These are phyloP conservation scores for Colletotrichum sp. DNA, from an alignment of 2,329 filamentous ascomycete species.

Conservation along the genomic window DNA sequence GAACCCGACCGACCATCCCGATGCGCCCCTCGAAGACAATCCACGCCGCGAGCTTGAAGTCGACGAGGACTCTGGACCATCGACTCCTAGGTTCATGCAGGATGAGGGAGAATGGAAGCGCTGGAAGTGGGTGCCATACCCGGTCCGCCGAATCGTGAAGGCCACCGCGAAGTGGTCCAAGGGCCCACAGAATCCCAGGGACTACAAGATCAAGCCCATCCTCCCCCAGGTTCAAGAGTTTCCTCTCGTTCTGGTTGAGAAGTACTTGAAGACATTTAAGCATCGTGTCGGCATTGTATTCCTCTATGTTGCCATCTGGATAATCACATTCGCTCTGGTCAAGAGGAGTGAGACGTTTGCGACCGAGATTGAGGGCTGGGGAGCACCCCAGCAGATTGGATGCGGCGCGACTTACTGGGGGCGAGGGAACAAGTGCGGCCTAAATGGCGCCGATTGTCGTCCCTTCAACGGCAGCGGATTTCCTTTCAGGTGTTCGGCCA, in stretches of 20 bases:
- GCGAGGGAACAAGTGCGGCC: slow-evolving; percentile 72
- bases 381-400: slow-evolving; percentile 66
- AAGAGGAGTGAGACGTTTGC: slow-evolving; percentile 65
- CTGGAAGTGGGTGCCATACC: slow-evolving; percentile 65
- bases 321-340: slow-evolving; percentile 72
- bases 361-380: slow-evolving; percentile 71
- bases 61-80: slow-evolving; percentile 43
- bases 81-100: slow-evolving; percentile 66
- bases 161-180: slow-evolving; percentile 53
- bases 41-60: slow-evolving; percentile 50
- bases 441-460: slow-evolving; percentile 76
- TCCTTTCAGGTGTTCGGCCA: slow-evolving; percentile 77
- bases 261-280: slow-evolving; percentile 61
- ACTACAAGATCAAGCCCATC: slow-evolving; percentile 60
- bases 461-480: slow-evolving; percentile 75
- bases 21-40: slow-evolving; percentile 43
- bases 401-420: slow-evolving; percentile 76
- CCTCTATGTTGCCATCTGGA: slow-evolving; percentile 69
- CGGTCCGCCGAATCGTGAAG: slow-evolving; percentile 50
- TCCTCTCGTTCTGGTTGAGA: slow-evolving; percentile 68
- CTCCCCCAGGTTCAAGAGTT: slow-evolving; percentile 71
- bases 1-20: slow-evolving; percentile 37
- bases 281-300: slow-evolving; percentile 65
- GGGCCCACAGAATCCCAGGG: slow-evolving; percentile 59
- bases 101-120: slow-evolving; percentile 55